Base-by-base conservation (phyloP, 2,329 filamentous ascomycete species). In the Cytospora mali region DNA sequence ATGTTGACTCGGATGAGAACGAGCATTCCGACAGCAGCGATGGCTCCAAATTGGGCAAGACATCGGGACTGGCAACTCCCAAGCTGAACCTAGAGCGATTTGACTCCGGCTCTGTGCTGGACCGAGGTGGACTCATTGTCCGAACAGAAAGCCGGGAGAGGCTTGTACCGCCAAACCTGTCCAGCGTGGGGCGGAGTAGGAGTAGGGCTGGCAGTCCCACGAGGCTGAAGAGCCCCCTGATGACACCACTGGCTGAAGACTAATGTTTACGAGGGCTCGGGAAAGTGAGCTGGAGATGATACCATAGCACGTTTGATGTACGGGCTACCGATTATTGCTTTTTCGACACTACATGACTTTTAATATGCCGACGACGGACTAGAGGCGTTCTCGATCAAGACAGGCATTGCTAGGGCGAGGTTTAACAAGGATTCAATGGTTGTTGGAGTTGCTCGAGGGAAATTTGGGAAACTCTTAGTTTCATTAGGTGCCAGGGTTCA, bases 81-180 rank as follows among this genome's bases (percentile, higher is more conserved):
- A 87, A 85, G 66, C 75, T 86, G 54, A 72, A 81, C 2, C 78
- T 79, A 6, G 79, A 79, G 39, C 83, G 83, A 53, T 85, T 87
- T 42, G 78, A 80, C 42, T 63, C 75, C 16, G 68, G 70, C 18
- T 81, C 78, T 58, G 80, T 81, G 6, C 80, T 88, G 71, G 85
- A 88, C 68, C 78, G 92, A 46, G 87, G 85, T 53, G 93, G 93
- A 1, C 74, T 97, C 66, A 88, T 91, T 59, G 85, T 92, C 2
- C 81, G 94, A 68, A 96, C 91, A 0, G 94, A 97, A 72, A 96
- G 92, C 72, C 82, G 92, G 58, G 95, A 98, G 72, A 83, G 91
- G 62, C 76, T 97, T 42, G 81, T 84, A 18, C 82, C 80, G 10
- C 72, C 85, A 16, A 83, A 78, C 10, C 68, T 82, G 27, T 81